Base-by-base conservation (phyloP, 2,329 filamentous ascomycete species). In the Arthrobotrys iridis region DNA sequence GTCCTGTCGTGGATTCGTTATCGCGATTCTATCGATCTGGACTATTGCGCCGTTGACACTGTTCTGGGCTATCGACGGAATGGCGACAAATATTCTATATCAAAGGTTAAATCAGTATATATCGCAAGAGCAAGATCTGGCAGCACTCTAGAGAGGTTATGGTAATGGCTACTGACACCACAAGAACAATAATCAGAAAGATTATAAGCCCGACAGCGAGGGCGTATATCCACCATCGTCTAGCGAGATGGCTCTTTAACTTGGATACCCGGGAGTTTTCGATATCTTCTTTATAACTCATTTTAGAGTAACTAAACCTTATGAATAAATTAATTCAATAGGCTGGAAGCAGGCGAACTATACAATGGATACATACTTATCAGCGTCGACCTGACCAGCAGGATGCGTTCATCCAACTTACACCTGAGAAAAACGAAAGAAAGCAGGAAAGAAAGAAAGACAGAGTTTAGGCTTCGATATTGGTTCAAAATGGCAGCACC, bases 31-130 rank as follows among this genome's bases (percentile, higher is more conserved):
- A 78, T 87, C 82, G 76, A 89, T 83, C 7, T 82, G 82, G 52
- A 89, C 84, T 70, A 83, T 80, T 77, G 87, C 86, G 4, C 83
- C 80, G 79, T 89, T 83, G 72, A 89, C 81, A 81, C 86, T 87
- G 60, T 82, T 76, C 81, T 89, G 87, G 35, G 86, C 86, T 71
- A 88, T 85, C 77, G 84, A 85, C 62, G 87, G 86, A 26, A 89
- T 82, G 41, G 82, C 85, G 48, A 88, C 86, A 60, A 87, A 84
- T 79, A 89, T 83, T 78, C 87, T 88, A 75, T 11, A 20, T 26
- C 43, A 46, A 22, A 24, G 26, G n/a, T n/a, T n/a, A n/a, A n/a
- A n/a, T n/a, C n/a, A n/a, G n/a, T n/a, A n/a, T n/a, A n/a, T n/a
- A n/a, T n/a, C n/a, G n/a, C n/a, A n/a, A n/a, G n/a, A n/a, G n/a